Evolutionary conservation across 208 protist genomes (phyloP).

Genomic region (Zelonia costaricensis): DNA sequence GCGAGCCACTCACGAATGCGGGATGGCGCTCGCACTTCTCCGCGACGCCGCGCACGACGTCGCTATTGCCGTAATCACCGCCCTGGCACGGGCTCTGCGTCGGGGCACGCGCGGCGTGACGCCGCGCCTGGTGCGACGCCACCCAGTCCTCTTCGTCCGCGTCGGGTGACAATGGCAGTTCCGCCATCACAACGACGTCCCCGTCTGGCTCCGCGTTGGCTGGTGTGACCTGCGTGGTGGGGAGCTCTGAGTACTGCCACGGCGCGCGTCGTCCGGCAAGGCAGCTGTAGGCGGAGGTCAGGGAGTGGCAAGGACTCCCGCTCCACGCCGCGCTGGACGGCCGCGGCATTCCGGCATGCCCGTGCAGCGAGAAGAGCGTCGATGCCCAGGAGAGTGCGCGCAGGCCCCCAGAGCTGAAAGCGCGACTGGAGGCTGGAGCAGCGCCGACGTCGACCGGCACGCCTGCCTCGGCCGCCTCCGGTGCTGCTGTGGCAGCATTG

Average conservation of each 20-base stretch:
- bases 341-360: too few species aligned
- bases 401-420: too few species aligned
- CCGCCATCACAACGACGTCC: neutral
- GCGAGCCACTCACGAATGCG: too few species aligned
- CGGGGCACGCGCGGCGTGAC: neutral
- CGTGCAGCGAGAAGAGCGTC: too few species aligned
- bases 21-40: too few species aligned
- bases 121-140: neutral
- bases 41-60: too few species aligned
- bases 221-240: neutral
- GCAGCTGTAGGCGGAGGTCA: neutral
- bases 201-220: neutral
- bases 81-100: neutral
- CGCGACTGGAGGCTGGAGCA: too few species aligned
- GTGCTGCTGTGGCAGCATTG: too few species aligned
- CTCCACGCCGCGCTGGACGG: neutral
- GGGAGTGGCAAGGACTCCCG: neutral
- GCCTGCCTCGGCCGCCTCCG: neutral
- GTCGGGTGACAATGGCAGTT: too few species aligned
- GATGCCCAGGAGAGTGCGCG: too few species aligned
- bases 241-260: conserved; percentile 3
- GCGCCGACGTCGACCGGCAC: neutral
- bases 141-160: neutral
- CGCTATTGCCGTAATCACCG: neutral
- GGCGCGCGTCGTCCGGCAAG: neutral